Percentiles rank a stretch among this genome's conserved stretches.
These are phyloP conservation scores for Thermochaetoides thermophila DNA, from an alignment of 495 filamentous ascomycete species.

Conservation along the genomic window DNA sequence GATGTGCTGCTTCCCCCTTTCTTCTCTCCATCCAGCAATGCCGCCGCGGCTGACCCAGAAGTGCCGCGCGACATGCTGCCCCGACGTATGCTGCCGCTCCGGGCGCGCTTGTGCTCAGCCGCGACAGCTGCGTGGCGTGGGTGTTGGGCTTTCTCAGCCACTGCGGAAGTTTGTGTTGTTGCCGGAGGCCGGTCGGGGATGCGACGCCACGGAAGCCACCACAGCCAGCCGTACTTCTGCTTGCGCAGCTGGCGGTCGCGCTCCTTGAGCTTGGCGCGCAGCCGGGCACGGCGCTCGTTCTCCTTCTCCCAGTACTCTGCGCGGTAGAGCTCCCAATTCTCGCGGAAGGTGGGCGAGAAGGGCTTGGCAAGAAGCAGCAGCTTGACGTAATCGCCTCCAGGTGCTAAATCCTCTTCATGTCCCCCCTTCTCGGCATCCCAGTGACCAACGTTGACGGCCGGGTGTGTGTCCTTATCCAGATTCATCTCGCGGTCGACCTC, in stretches of 20 bases:
- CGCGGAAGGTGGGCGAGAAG: slow-evolving; percentile 87
- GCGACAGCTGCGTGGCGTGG: slow-evolving; percentile 25
- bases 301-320: slow-evolving; percentile 94
- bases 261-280: slow-evolving; percentile 52
- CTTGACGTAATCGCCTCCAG: slow-evolving; percentile 82
- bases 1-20: slow-evolving; percentile 32
- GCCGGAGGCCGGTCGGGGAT: slow-evolving; percentile 21
- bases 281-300: slow-evolving; percentile 67
- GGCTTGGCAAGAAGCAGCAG: slow-evolving; percentile 84
- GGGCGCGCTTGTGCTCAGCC: slow-evolving; percentile 28
- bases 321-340: slow-evolving; percentile 91
- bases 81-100: slow-evolving; percentile 32
- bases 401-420: slow-evolving; percentile 72
- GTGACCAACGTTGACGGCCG: slow-evolving; percentile 24
- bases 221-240: slow-evolving; percentile 62
- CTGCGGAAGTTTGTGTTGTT: too few relatives aligned
- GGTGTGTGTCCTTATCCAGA: slow-evolving; percentile 24
- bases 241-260: slow-evolving; percentile 50
- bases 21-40: too few relatives aligned
- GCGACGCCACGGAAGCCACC: slow-evolving; percentile 53
- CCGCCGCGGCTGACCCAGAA: too few relatives aligned
- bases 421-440: slow-evolving; percentile 38
- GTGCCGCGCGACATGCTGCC: slow-evolving; percentile 31
- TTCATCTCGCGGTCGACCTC: slow-evolving; percentile 37
- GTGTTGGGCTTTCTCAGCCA: slow-evolving; percentile 23